These are phyloP conservation scores for Batkoa obscura DNA, from an alignment of 371 early-diverging fungal species.

Conservation along the genomic window DNA sequence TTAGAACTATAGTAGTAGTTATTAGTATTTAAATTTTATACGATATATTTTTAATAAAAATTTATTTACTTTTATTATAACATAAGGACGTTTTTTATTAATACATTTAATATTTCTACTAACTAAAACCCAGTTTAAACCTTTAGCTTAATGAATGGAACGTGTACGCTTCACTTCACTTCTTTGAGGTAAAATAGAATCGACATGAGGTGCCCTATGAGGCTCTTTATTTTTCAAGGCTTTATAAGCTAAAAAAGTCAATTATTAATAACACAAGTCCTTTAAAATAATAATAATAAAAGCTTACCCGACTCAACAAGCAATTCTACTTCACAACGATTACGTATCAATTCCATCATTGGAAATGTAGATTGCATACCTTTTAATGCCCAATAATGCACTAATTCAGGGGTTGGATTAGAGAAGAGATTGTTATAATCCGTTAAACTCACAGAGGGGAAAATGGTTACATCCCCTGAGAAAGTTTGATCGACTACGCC, in stretches of 20 bases:
- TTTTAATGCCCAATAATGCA: constrained; percentile 60
- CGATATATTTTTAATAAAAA: no score
- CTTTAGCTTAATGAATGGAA: constrained; percentile 7
- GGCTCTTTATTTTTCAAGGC: background rate
- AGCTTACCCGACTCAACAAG: constrained; percentile 31
- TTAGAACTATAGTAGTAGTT: no score
- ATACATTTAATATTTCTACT: no score
- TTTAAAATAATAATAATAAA: no score
- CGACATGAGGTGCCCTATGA: background rate
- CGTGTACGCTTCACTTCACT: background rate
- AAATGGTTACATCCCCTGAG: constrained; percentile 44
- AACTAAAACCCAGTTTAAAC: no score
- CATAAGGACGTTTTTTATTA: no score
- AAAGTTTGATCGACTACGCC: constrained; percentile 37
- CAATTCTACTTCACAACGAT: constrained; percentile 51
- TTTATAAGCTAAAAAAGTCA: background rate
- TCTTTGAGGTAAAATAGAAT: background rate
- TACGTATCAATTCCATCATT: constrained; percentile 39
- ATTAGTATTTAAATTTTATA: no score
- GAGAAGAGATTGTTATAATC: constrained; percentile 53
- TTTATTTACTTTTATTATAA: no score
- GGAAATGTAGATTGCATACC: constrained; percentile 78
- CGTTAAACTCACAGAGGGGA: constrained; percentile 26
- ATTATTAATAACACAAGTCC: no score
- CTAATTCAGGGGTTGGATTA: constrained; percentile 43